A percentile compares a stretch with the other conserved stretches of the same genome.
phyloP scores from a whole-genome alignment of 331 rosid species.

The Acacia concinna region DNA sequence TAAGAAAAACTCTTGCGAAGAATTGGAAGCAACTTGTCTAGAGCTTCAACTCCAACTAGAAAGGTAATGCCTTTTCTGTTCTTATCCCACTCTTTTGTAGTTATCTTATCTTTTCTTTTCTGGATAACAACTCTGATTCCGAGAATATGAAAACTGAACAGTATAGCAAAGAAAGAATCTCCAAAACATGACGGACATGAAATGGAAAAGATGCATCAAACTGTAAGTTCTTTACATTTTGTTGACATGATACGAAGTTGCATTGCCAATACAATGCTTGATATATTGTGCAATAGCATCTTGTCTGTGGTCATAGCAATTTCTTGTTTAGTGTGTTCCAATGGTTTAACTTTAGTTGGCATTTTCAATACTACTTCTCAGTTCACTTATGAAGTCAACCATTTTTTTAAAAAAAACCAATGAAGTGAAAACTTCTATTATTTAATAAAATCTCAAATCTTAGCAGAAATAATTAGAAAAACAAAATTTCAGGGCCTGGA shows the following conservation, averaged over 20 bases:
- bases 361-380: neutral
- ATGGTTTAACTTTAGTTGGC: neutral
- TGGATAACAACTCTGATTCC: slow-evolving; percentile 31
- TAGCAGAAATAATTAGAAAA: neutral
- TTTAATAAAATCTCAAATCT: slow-evolving; percentile 12
- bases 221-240: slow-evolving; percentile 52
- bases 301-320: neutral
- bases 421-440: slow-evolving; percentile 15
- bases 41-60: slow-evolving; percentile 83
- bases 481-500: slow-evolving; percentile 74
- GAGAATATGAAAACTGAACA: slow-evolving; percentile 32
- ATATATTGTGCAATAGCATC: neutral
- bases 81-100: neutral
- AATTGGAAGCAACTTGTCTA: slow-evolving; percentile 74
- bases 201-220: slow-evolving; percentile 55
- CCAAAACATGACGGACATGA: slow-evolving; percentile 42
- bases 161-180: slow-evolving; percentile 67
- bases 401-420: slow-evolving; percentile 12
- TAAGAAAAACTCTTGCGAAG: slow-evolving; percentile 65
- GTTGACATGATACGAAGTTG: neutral
- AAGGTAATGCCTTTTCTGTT: slow-evolving; percentile 47
- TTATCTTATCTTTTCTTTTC: slow-evolving; percentile 7
- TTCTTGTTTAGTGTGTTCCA: neutral
- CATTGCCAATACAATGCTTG: neutral
- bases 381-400: neutral